Conservation (phyloP, 2,329 filamentous ascomycete genomes). For the Acephala macrosclerotiorum region DNA sequence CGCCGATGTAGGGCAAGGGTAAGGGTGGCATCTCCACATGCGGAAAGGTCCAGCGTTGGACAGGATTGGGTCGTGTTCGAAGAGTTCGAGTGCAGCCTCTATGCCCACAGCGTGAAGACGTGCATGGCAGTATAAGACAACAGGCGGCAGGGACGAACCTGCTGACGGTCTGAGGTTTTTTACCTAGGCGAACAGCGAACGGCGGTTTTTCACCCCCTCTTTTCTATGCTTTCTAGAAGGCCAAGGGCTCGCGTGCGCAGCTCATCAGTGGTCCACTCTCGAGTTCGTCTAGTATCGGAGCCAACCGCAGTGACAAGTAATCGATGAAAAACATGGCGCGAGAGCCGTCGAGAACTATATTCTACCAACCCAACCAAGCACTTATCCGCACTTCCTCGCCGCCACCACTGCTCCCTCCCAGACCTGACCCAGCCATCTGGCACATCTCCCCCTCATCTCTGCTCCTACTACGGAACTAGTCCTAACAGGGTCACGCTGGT, state of each 20-base stretch:
- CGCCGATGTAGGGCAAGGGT: constrained; percentile 1
- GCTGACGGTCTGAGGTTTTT: constrained; percentile 30
- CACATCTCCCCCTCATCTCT: background rate
- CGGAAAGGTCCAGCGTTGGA: background rate
- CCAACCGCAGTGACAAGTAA: background rate
- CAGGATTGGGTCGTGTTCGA: background rate
- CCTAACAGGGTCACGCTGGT: constrained; percentile 1
- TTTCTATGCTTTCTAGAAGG: constrained; percentile 16
- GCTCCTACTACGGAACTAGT: background rate
- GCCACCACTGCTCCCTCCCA: background rate
- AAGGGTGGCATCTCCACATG: constrained; percentile 1
- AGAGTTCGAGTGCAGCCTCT: background rate
- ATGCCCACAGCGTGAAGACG: constrained; percentile 10
- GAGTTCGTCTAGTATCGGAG: background rate
- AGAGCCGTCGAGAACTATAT: background rate
- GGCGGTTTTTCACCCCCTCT: constrained; percentile 11
- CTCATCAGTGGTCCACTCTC: background rate
- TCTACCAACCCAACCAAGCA: too few relatives aligned
- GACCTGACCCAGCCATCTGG: constrained; percentile 1
- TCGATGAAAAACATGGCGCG: background rate
- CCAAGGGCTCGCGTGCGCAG: too few relatives aligned
- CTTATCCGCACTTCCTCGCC: too few relatives aligned
- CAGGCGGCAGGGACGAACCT: constrained; percentile 24
- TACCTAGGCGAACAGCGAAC: constrained; percentile 23
- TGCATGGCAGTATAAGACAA: constrained; percentile 21